phyloP scores from a whole-genome alignment of 139 green algal genomes.

The Picochlorum sp. region DNA sequence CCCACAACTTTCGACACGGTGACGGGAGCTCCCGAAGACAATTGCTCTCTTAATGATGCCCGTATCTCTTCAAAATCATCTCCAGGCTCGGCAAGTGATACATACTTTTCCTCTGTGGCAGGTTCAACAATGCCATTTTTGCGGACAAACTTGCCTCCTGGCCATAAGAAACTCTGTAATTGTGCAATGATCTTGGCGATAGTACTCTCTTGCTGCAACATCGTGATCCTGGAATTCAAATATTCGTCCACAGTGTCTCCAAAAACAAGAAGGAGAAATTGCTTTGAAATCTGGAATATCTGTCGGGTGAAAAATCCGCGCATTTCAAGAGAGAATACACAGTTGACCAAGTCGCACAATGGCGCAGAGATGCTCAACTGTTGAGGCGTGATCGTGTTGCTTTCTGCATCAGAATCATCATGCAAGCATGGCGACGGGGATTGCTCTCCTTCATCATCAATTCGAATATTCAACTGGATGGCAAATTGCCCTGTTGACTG shows the following conservation, averaged over 20 bases:
- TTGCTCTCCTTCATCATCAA: too few species aligned
- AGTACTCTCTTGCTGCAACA: conserved; percentile 48
- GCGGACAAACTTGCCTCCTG: conserved; percentile 49
- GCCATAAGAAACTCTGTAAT: conserved; percentile 61
- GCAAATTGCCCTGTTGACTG: too few species aligned
- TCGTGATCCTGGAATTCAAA: conserved; percentile 36
- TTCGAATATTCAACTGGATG: too few species aligned
- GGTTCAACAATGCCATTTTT: not conserved
- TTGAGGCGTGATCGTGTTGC: too few species aligned
- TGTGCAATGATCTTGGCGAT: conserved; percentile 49
- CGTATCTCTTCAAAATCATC: conserved; percentile 43
- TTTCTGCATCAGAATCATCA: too few species aligned
- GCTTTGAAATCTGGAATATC: conserved; percentile 43
- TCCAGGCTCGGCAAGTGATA: conserved; percentile 11
- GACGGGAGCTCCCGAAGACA: conserved; percentile 29
- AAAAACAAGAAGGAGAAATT: conserved; percentile 63
- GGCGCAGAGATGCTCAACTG: conserved; percentile 37
- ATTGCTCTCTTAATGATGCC: conserved; percentile 30
- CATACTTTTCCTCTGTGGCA: conserved; percentile 27
- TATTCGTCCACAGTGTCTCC: conserved; percentile 64
- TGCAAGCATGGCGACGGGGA: too few species aligned
- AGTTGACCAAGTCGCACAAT: conserved; percentile 57
- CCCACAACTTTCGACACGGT: conserved; percentile 49
- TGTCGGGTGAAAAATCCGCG: conserved; percentile 58
- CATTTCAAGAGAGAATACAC: conserved; percentile 53